These are phyloP conservation scores for Staphylotrichum tortipilum DNA, from an alignment of 495 filamentous ascomycete genomes.

Conservation along the genomic window DNA sequence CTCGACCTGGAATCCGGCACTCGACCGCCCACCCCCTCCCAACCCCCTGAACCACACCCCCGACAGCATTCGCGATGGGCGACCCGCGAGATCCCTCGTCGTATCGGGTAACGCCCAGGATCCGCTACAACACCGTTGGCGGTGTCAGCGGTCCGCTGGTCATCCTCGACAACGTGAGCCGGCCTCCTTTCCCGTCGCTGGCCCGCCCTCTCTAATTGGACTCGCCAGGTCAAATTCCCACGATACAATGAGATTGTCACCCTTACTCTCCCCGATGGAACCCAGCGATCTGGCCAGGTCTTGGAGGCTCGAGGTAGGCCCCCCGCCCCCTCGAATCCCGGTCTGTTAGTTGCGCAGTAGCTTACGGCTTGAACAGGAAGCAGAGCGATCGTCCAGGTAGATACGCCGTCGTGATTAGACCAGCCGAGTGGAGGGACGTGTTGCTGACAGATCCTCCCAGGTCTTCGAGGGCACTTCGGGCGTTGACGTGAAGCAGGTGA, in stretches of 20 bases:
- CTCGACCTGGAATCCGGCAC: constrained; percentile 16
- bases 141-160: constrained; percentile 97
- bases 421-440: background rate
- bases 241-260: constrained; percentile 97
- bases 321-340: no score
- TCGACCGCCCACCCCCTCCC: constrained; percentile 1
- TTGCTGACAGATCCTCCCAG: constrained; percentile 37
- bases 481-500: constrained; percentile 96
- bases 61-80: constrained; percentile 41
- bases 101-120: constrained; percentile 67
- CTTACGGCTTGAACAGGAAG: constrained; percentile 49
- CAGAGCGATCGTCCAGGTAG: constrained; percentile 89
- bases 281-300: constrained; percentile 88
- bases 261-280: constrained; percentile 89
- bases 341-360: background rate
- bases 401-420: constrained; percentile 14
- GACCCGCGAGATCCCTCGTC: constrained; percentile 73
- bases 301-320: constrained; percentile 84
- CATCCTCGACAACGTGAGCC: constrained; percentile 81
- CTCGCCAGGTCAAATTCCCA: constrained; percentile 81
- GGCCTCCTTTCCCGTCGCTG: no score
- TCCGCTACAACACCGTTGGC: constrained; percentile 96
- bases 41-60: background rate
- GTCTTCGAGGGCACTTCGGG: constrained; percentile 97
- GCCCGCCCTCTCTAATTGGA: no score